Percentiles rank a stretch among this genome's conserved stretches.
Conservation (phyloP, 2,329 filamentous ascomycete genomes). For the Dothideomycetidae sp. region DNA sequence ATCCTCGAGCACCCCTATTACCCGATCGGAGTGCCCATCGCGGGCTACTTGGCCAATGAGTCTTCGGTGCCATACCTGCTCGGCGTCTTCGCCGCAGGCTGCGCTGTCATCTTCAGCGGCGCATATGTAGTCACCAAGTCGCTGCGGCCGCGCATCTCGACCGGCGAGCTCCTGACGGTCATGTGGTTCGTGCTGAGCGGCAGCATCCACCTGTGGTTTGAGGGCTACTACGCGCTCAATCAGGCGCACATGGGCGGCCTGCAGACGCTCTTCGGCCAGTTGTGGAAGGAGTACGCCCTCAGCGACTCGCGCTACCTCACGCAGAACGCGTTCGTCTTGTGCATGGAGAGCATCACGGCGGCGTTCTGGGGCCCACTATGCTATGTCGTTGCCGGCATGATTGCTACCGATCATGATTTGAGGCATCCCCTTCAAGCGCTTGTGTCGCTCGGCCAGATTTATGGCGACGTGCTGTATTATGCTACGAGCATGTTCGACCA, state of each 20-base stretch:
- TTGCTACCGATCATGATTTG: slow-evolving; percentile 39
- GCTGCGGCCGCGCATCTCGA: slow-evolving; percentile 38
- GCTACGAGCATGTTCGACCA: slow-evolving; percentile 49
- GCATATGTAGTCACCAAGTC: slow-evolving; percentile 42
- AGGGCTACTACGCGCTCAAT: slow-evolving; percentile 68
- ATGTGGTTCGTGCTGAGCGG: slow-evolving; percentile 67
- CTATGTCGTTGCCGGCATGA: slow-evolving; percentile 41
- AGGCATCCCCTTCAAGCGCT: slow-evolving; percentile 46
- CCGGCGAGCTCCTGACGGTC: slow-evolving; percentile 43
- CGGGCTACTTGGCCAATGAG: slow-evolving; percentile 52
- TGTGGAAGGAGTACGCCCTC: slow-evolving; percentile 86
- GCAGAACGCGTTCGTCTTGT: slow-evolving; percentile 70
- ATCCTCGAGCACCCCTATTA: slow-evolving; percentile 50
- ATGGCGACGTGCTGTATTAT: slow-evolving; percentile 51
- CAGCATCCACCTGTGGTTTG: slow-evolving; percentile 66
- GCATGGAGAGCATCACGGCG: slow-evolving; percentile 69
- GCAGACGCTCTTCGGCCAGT: slow-evolving; percentile 63
- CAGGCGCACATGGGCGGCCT: slow-evolving; percentile 50
- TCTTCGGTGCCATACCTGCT: slow-evolving; percentile 46
- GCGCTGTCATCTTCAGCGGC: slow-evolving; percentile 41
- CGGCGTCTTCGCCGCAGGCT: slow-evolving; percentile 43
- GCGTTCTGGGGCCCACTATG: slow-evolving; percentile 48
- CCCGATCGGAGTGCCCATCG: slow-evolving; percentile 47
- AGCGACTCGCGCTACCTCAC: slow-evolving; percentile 81
- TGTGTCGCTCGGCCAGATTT: slow-evolving; percentile 49